Conservation (phyloP, 768 basidiomycete species). For the Peribolospora kevripleyi region DNA sequence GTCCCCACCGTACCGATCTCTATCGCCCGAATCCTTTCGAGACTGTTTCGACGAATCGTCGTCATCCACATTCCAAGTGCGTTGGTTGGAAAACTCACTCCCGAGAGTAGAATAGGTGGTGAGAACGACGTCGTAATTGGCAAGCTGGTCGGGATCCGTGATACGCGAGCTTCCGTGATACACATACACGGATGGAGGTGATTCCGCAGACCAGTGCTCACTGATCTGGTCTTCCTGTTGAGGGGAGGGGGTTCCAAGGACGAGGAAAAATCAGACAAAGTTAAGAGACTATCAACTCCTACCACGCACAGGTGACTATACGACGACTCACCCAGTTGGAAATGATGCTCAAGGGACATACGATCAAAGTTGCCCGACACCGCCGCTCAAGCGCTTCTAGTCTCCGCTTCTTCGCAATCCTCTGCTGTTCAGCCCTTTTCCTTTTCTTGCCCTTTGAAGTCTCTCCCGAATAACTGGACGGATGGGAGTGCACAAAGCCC, state of each 20-base stretch:
- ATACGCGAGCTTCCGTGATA: slow-evolving; percentile 82
- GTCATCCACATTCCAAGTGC: slow-evolving; percentile 33
- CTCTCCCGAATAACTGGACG: neutral
- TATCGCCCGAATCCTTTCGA: slow-evolving; percentile 1
- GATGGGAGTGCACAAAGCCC: no score
- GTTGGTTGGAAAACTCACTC: slow-evolving; percentile 80
- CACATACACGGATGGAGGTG: slow-evolving; percentile 39
- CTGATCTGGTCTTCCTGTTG: no score
- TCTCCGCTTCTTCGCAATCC: slow-evolving; percentile 31
- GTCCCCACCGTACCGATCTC: slow-evolving; percentile 22
- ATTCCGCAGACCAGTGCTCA: slow-evolving; percentile 1
- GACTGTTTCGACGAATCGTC: slow-evolving; percentile 25
- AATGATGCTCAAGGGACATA: slow-evolving; percentile 55
- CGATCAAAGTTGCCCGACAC: slow-evolving; percentile 76
- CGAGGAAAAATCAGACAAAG: no score
- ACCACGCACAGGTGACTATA: no score
- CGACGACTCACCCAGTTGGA: no score
- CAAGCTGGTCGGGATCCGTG: slow-evolving; percentile 61
- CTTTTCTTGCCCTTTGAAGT: slow-evolving; percentile 38
- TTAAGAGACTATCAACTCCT: no score
- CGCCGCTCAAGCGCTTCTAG: slow-evolving; percentile 53
- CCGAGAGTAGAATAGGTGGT: slow-evolving; percentile 92
- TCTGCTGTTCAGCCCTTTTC: slow-evolving; percentile 40
- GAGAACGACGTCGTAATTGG: slow-evolving; percentile 88
- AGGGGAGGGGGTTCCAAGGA: no score